phyloP scores from a whole-genome alignment of 164 flowering plant species.

The Nelumbo lutea region DNA sequence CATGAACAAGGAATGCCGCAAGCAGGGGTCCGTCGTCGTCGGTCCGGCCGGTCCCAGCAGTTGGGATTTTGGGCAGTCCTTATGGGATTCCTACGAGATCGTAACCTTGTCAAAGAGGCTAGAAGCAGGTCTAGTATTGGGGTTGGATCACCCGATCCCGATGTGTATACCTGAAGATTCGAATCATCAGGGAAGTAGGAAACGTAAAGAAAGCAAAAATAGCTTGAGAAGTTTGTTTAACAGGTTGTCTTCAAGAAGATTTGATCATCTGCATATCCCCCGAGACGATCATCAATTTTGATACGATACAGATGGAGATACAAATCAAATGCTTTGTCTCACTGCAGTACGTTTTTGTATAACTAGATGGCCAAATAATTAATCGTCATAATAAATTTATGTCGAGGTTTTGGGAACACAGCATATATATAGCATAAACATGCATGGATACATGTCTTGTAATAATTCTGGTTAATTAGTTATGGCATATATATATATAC shows the following conservation, averaged over 20 bases:
- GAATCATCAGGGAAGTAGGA: slow-evolving; percentile 12
- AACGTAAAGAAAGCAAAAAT: slow-evolving; percentile 56
- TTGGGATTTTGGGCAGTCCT: slow-evolving; percentile 79
- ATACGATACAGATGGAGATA: neutral
- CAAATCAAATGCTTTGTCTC: neutral
- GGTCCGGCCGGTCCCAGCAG: neutral
- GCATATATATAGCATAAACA: too few relatives aligned
- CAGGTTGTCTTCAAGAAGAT: slow-evolving; percentile 50
- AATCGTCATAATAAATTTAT: too few relatives aligned
- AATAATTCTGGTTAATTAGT: too few relatives aligned
- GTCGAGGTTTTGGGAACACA: too few relatives aligned
- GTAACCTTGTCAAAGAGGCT: slow-evolving; percentile 62
- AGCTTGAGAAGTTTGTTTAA: slow-evolving; percentile 67
- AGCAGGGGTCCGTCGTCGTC: neutral
- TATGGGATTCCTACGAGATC: slow-evolving; percentile 89
- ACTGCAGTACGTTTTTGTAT: too few relatives aligned
- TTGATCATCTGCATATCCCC: slow-evolving; percentile 14
- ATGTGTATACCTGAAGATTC: slow-evolving; percentile 14
- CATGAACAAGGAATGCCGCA: slow-evolving; percentile 16
- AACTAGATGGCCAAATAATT: too few relatives aligned
- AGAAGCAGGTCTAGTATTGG: slow-evolving; percentile 51
- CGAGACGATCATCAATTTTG: slow-evolving; percentile 16
- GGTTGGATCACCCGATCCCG: slow-evolving; percentile 5
- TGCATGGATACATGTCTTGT: too few relatives aligned
- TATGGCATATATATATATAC: too few relatives aligned